Evolutionary conservation across 306 rosid genomes (phyloP).

Genomic region (Hippophae gyantsensis): DNA sequence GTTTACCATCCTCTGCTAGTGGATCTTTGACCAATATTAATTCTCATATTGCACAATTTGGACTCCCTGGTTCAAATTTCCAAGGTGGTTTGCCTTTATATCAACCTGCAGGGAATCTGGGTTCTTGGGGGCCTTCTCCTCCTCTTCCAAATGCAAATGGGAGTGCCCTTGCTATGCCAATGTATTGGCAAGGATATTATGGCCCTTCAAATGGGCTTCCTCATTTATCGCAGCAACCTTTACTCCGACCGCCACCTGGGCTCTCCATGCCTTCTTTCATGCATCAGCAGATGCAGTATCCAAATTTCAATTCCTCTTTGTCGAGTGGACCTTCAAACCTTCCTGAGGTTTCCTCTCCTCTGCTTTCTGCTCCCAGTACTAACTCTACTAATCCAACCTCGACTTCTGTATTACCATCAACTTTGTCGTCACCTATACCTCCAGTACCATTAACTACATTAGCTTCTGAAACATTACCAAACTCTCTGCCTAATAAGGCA

Average conservation of each 20-base stretch:
- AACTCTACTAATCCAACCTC: slow-evolving; percentile 31
- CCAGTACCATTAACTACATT: slow-evolving; percentile 30
- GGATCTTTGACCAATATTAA: slow-evolving; percentile 50
- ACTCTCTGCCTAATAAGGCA: slow-evolving; percentile 36
- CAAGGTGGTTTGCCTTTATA: slow-evolving; percentile 68
- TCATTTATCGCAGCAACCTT: slow-evolving; percentile 59
- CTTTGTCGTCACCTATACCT: slow-evolving; percentile 30
- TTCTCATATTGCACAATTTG: slow-evolving; percentile 55
- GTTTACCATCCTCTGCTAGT: slow-evolving; percentile 56
- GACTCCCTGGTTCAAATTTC: slow-evolving; percentile 62
- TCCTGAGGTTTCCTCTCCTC: slow-evolving; percentile 47
- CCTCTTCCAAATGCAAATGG: slow-evolving; percentile 64
- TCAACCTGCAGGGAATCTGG: slow-evolving; percentile 79
- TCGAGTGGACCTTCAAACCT: slow-evolving; percentile 55
- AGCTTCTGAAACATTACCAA: slow-evolving; percentile 49
- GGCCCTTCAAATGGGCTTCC: slow-evolving; percentile 77
- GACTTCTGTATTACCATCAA: slow-evolving; percentile 29
- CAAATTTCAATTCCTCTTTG: slow-evolving; percentile 47
- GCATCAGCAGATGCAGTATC: slow-evolving; percentile 76
- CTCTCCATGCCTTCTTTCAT: slow-evolving; percentile 60
- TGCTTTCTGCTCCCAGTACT: slow-evolving; percentile 38
- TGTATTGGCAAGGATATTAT: slow-evolving; percentile 98
- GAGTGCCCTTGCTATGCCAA: slow-evolving; percentile 71
- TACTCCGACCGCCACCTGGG: slow-evolving; percentile 80
- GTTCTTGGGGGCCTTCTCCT: slow-evolving; percentile 75